Evolutionary conservation across 164 flowering plant species (phyloP).

Genomic region (grape (Vitis vinifera)): DNA sequence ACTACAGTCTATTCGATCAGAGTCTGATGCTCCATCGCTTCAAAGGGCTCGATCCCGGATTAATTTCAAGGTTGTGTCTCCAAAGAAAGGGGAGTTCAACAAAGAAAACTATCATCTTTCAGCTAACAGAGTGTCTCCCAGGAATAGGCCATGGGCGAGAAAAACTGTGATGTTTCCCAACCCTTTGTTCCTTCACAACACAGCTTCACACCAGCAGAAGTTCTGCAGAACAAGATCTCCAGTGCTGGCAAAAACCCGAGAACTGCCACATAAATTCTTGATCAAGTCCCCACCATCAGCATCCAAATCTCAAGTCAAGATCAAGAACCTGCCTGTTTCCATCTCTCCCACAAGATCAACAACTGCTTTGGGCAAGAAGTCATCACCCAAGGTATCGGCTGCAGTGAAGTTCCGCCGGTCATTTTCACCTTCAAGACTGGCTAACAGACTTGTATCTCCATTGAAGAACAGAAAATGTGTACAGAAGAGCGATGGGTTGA

Average conservation of each 20-base stretch:
- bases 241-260: conserved; percentile 37
- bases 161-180: conserved; percentile 90
- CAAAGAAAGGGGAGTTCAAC: conserved; percentile 32
- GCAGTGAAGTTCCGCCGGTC: conserved; percentile 56
- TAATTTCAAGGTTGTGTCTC: conserved; percentile 71
- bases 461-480: conserved; percentile 48
- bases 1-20: conserved; percentile 38
- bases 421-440: conserved; percentile 68
- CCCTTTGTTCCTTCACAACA: conserved; percentile 66
- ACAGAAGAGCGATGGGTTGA: conserved; percentile 26
- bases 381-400: conserved; percentile 37
- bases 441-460: conserved; percentile 66
- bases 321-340: conserved; percentile 35
- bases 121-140: conserved; percentile 82
- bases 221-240: conserved; percentile 72
- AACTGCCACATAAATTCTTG: conserved; percentile 73
- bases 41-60: conserved; percentile 72
- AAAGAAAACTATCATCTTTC: conserved; percentile 36
- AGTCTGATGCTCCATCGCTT: conserved; percentile 43
- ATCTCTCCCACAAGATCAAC: conserved; percentile 46
- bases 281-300: conserved; percentile 63
- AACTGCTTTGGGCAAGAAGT: conserved; percentile 26
- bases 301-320: conserved; percentile 56
- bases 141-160: conserved; percentile 76
- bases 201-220: conserved; percentile 46